Evolutionary conservation across 2,329 filamentous ascomycete species (phyloP).

Genomic region (Tolypocladium capitatum): DNA sequence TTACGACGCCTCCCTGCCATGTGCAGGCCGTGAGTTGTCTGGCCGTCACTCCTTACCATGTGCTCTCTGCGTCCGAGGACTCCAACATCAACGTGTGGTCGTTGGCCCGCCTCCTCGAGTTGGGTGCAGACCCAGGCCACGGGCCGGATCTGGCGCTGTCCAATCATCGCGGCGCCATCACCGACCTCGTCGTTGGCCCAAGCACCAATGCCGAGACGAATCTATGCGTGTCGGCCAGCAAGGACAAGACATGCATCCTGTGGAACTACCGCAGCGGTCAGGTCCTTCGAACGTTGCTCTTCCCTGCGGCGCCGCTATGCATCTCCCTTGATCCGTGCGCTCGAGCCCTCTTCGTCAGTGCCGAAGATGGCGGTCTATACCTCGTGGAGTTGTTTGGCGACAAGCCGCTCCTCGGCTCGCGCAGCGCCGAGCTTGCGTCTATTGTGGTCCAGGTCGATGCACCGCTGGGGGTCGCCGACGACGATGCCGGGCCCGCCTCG

Average conservation of each 20-base stretch:
- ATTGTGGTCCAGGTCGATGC: constrained; percentile 42
- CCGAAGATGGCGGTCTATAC: constrained; percentile 69
- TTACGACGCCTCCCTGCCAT: constrained; percentile 65
- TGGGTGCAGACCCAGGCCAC: constrained; percentile 38
- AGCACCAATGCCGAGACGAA: constrained; percentile 57
- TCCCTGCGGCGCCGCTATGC: constrained; percentile 60
- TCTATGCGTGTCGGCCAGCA: constrained; percentile 71
- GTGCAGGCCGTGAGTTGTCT: constrained; percentile 70
- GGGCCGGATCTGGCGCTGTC: constrained; percentile 68
- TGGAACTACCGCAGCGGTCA: constrained; percentile 83
- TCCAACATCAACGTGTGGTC: constrained; percentile 91
- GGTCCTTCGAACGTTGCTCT: constrained; percentile 66
- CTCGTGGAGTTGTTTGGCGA: constrained; percentile 58
- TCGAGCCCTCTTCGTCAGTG: constrained; percentile 67
- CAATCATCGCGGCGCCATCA: constrained; percentile 64
- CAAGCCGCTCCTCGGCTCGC: constrained; percentile 40
- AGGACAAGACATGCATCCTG: constrained; percentile 77
- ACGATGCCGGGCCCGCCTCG: constrained; percentile 49
- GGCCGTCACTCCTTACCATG: constrained; percentile 55
- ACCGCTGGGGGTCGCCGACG: constrained; percentile 43
- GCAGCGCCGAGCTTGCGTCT: constrained; percentile 37
- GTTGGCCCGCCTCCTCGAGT: constrained; percentile 55
- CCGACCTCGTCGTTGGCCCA: constrained; percentile 47
- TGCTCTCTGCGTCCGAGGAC: constrained; percentile 71
- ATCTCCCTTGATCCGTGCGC: constrained; percentile 70